Evolutionary conservation across 345 rosid species (phyloP).

Genomic region (Hibiscus syriacus): DNA sequence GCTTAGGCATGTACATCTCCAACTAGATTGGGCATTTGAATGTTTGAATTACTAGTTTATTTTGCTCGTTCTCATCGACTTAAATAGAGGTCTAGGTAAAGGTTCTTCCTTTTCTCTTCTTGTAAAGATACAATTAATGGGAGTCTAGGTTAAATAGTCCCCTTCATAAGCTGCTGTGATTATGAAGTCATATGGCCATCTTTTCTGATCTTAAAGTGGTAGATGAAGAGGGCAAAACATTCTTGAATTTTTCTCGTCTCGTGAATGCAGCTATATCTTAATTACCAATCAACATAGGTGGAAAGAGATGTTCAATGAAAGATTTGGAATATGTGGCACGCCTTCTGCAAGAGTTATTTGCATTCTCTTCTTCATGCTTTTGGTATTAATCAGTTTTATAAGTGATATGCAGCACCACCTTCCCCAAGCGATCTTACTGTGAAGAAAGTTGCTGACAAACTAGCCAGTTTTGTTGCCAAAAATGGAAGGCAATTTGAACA

Average conservation of each 20-base stretch:
- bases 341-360: constrained; percentile 96
- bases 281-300: constrained; percentile 78
- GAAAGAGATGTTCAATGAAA: constrained; percentile 91
- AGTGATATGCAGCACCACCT: constrained; percentile 99
- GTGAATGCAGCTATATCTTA: constrained; percentile 96
- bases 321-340: constrained; percentile 84
- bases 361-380: constrained; percentile 97
- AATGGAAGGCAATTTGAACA: constrained; percentile 93
- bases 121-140: background rate
- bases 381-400: constrained; percentile 98
- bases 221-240: constrained; percentile 45
- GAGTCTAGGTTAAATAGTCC: constrained; percentile 4
- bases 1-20: background rate
- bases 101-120: background rate
- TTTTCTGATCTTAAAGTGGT: constrained; percentile 33
- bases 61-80: background rate
- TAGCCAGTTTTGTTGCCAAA: constrained; percentile 97
- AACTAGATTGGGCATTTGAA: background rate
- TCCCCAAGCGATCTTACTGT: constrained; percentile 84
- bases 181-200: constrained; percentile 19
- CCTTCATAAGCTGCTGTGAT: constrained; percentile 9
- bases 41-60: background rate
- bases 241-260: constrained; percentile 80
- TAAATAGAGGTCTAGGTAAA: background rate
- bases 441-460: constrained; percentile 95